Conservation (phyloP, 495 filamentous ascomycete species). For the Lophium mytilinum region DNA sequence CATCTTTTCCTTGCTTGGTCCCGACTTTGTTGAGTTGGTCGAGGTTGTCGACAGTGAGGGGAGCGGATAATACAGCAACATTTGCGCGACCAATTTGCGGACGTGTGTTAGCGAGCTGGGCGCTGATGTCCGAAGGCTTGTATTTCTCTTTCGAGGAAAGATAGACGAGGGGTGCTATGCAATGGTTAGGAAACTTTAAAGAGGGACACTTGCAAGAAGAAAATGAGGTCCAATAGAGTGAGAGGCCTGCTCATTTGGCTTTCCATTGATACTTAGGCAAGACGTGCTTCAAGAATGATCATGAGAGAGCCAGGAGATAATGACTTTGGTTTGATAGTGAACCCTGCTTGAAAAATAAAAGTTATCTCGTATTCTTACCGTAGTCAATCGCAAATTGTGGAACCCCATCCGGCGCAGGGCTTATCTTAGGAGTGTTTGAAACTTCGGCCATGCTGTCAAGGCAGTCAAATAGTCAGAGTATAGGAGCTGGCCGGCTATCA, state of each 20-base stretch:
- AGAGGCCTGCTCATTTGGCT: no score
- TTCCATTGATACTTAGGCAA: no score
- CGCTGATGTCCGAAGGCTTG: slow-evolving; percentile 48
- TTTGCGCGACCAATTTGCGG: slow-evolving; percentile 45
- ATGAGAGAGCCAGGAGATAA: no score
- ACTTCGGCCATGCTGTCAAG: neutral
- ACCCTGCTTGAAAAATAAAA: no score
- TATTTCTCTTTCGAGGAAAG: slow-evolving; percentile 51
- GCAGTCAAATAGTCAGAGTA: no score
- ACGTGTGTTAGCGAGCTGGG: slow-evolving; percentile 48
- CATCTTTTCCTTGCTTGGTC: slow-evolving; percentile 35
- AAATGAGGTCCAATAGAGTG: no score
- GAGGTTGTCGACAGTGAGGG: slow-evolving; percentile 41
- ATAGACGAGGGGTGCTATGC: slow-evolving; percentile 28
- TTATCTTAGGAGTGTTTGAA: neutral
- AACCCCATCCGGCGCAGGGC: slow-evolving; percentile 5
- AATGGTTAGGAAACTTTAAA: neutral
- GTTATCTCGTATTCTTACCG: slow-evolving; percentile 2
- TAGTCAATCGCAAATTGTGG: slow-evolving; percentile 15
- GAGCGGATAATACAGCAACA: slow-evolving; percentile 34
- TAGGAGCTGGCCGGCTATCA: no score
- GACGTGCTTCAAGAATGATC: no score
- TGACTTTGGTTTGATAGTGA: no score
- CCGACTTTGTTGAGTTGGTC: slow-evolving; percentile 41
- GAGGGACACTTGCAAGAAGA: neutral